phyloP scores from a whole-genome alignment of 2,329 filamentous ascomycete species.

The Paraphoma chrysanthemicola region DNA sequence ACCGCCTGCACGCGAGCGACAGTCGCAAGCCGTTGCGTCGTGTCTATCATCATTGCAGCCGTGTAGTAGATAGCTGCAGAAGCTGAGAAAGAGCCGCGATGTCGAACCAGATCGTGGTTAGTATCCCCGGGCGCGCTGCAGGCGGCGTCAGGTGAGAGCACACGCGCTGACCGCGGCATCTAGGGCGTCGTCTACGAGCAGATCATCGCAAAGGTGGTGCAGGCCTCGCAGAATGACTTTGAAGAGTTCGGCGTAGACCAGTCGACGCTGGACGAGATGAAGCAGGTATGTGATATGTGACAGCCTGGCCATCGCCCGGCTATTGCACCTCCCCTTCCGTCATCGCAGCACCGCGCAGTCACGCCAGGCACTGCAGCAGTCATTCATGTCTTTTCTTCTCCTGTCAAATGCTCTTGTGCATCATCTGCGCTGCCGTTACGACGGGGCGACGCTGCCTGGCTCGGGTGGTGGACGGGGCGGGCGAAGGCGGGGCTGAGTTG shows the following conservation, averaged over 20 bases:
- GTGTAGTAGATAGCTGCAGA: conserved; percentile 25
- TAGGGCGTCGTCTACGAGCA: conserved; percentile 82
- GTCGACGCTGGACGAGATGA: conserved; percentile 83
- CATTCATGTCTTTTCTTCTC: conserved; percentile 9
- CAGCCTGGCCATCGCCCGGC: conserved; percentile 20
- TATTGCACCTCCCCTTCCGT: conserved; percentile 21
- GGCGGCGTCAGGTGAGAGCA: conserved; percentile 19
- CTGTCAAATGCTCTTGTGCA: conserved; percentile 13
- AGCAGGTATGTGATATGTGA: conserved; percentile 83
- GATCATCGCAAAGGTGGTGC: conserved; percentile 77
- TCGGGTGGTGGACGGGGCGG: conserved; percentile 40
- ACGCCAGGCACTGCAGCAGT: conserved; percentile 13
- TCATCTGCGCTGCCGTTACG: conserved; percentile 22
- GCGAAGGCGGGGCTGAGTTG: conserved; percentile 54
- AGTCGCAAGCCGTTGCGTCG: conserved; percentile 22
- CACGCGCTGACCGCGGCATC: conserved; percentile 39
- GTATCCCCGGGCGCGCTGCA: conserved; percentile 32
- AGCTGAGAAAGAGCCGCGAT: conserved; percentile 31
- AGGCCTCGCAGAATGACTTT: conserved; percentile 84
- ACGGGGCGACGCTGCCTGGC: conserved; percentile 30
- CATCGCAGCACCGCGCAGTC: conserved; percentile 9
- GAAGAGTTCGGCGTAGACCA: conserved; percentile 95
- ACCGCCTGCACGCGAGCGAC: conserved; percentile 27
- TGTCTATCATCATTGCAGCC: conserved; percentile 15
- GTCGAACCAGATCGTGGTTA: conserved; percentile 50